Evolutionary conservation across 2,329 filamentous ascomycete genomes (phyloP).

Genomic region (Exophiala viscosa): DNA sequence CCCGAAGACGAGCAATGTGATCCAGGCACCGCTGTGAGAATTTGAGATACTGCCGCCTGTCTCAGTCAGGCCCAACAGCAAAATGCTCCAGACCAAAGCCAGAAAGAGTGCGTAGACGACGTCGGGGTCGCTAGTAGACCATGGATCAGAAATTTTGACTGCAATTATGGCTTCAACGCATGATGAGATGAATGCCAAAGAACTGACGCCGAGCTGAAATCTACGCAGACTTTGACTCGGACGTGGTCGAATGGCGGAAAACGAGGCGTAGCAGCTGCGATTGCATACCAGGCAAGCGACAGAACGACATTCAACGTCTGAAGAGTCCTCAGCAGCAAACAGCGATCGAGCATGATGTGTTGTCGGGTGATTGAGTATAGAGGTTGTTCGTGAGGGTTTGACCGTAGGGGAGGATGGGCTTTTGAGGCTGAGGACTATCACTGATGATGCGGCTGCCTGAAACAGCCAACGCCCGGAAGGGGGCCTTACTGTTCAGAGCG

Average conservation of each 20-base stretch:
- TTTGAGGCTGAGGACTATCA: neutral
- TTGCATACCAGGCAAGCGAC: conserved; percentile 3
- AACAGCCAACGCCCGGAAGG: no score
- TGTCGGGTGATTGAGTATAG: neutral
- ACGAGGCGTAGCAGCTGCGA: conserved; percentile 2
- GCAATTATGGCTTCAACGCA: conserved; percentile 5
- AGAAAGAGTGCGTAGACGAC: conserved; percentile 19
- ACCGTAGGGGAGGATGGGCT: no score
- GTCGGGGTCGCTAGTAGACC: conserved; percentile 9
- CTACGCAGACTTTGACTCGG: conserved; percentile 2
- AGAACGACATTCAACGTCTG: conserved; percentile 1
- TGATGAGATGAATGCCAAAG: conserved; percentile 2
- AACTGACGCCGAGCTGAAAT: neutral
- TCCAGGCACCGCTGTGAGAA: conserved; percentile 61
- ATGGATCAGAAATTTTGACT: conserved; percentile 1
- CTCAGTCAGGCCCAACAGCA: conserved; percentile 55
- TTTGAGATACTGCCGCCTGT: conserved; percentile 55
- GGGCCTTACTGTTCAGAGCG: no score
- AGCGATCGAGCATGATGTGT: neutral
- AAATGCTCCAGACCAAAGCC: conserved; percentile 51
- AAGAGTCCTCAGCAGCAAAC: neutral
- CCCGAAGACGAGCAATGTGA: conserved; percentile 58
- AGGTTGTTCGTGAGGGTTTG: no score
- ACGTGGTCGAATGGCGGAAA: neutral
- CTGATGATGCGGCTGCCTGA: no score